Evolutionary conservation across 176 grass and related monocot species (phyloP).

Genomic region (Olyra latifolia): DNA sequence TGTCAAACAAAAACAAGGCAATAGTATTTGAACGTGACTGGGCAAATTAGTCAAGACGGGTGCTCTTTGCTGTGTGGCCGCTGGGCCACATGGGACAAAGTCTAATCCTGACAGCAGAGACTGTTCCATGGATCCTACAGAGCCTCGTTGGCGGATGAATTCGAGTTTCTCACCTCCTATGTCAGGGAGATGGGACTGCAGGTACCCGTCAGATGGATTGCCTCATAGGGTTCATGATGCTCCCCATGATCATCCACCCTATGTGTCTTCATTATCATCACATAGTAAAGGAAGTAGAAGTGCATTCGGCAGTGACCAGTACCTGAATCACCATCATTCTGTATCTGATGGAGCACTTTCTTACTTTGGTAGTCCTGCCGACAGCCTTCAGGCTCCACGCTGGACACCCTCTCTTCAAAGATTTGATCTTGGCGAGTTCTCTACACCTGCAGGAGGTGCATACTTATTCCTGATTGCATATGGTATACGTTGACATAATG

Average conservation of each 20-base stretch:
- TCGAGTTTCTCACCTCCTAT: constrained; percentile 87
- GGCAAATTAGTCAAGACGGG: constrained; percentile 87
- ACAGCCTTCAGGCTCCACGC: constrained; percentile 67
- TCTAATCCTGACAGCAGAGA: constrained; percentile 64
- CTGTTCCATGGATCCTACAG: constrained; percentile 82
- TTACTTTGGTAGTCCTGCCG: constrained; percentile 86
- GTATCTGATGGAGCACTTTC: constrained; percentile 92
- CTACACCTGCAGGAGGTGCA: constrained; percentile 77
- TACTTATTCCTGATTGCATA: constrained; percentile 33
- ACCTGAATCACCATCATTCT: constrained; percentile 83
- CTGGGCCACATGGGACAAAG: constrained; percentile 95
- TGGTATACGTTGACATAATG: background rate
- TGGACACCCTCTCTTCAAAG: constrained; percentile 86
- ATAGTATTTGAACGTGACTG: constrained; percentile 33
- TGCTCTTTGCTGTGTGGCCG: constrained; percentile 95
- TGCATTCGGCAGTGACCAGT: constrained; percentile 62
- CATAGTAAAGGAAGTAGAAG: constrained; percentile 71
- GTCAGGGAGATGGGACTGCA: constrained; percentile 72
- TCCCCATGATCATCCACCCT: constrained; percentile 46
- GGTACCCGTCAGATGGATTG: constrained; percentile 61
- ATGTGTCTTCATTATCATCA: constrained; percentile 56
- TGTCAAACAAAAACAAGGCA: constrained; percentile 22
- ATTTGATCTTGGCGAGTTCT: constrained; percentile 90
- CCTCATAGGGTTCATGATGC: constrained; percentile 59
- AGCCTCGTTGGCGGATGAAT: constrained; percentile 86